Conservation (phyloP, 805 yeast genomes). For the Candida takata region DNA sequence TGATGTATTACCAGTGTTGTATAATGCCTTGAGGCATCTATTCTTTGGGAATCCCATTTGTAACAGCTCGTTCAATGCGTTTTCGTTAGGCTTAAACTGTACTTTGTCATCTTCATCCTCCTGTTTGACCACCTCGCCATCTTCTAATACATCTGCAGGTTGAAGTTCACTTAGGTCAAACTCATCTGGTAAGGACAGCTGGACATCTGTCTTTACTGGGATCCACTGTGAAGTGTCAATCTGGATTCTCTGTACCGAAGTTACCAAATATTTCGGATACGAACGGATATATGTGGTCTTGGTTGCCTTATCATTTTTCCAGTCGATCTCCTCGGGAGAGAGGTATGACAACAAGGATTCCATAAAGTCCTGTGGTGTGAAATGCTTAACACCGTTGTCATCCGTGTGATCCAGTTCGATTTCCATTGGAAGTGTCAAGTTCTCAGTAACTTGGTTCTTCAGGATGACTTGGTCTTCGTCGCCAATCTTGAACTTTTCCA, state of each 20-base stretch:
- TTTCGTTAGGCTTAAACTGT: constrained; percentile 48
- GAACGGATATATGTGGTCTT: constrained; percentile 42
- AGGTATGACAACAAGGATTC: constrained; percentile 48
- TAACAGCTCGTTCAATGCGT: constrained; percentile 45
- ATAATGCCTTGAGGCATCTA: constrained; percentile 61
- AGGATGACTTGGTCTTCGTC: constrained; percentile 45
- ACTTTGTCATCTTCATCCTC: constrained; percentile 21
- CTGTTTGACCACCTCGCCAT: constrained; percentile 23
- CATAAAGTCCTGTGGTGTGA: constrained; percentile 30
- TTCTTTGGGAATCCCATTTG: constrained; percentile 86
- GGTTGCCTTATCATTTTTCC: constrained; percentile 16
- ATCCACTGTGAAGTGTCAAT: constrained; percentile 70
- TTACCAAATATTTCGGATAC: constrained; percentile 63
- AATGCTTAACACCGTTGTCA: constrained; percentile 40
- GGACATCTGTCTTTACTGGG: constrained; percentile 75
- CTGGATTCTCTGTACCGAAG: constrained; percentile 74
- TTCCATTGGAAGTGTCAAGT: constrained; percentile 52
- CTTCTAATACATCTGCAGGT: constrained; percentile 35
- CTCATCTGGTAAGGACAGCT: constrained; percentile 44
- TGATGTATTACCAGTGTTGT: constrained; percentile 57
- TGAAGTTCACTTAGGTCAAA: constrained; percentile 42
- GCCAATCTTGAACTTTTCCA: constrained; percentile 56
- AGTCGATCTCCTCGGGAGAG: constrained; percentile 52
- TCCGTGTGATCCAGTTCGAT: constrained; percentile 32
- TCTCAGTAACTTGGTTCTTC: constrained; percentile 50